These are phyloP conservation scores for Collybiopsis luxurians DNA, from an alignment of 768 basidiomycete species.

Conservation along the genomic window DNA sequence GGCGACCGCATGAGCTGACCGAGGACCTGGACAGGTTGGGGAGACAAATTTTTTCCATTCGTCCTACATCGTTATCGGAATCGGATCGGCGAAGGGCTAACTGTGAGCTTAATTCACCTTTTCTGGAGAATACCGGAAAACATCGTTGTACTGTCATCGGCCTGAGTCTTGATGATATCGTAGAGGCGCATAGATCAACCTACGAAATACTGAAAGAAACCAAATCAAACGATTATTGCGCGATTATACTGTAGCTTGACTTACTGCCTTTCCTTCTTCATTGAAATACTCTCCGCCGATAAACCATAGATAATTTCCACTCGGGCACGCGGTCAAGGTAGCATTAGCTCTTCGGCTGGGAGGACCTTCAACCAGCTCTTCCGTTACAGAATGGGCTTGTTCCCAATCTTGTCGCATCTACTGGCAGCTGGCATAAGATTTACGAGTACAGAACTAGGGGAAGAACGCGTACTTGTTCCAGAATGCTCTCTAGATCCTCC, in stretches of 20 bases:
- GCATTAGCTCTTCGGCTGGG: conserved; percentile 84
- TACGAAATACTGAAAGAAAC: conserved; percentile 55
- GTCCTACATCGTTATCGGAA: conserved; percentile 53
- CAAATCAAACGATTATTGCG: background rate
- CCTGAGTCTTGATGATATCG: background rate
- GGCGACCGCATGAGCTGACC: conserved; percentile 83
- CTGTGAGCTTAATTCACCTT: conserved; percentile 45
- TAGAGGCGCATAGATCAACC: background rate
- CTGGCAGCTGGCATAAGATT: conserved; percentile 23
- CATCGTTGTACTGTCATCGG: conserved; percentile 60
- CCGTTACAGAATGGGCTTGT: conserved; percentile 74
- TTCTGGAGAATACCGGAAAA: conserved; percentile 83
- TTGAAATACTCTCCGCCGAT: conserved; percentile 88
- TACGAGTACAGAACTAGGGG: background rate
- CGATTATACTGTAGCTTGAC: conserved; percentile 13
- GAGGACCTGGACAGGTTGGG: conserved; percentile 81
- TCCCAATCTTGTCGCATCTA: conserved; percentile 87
- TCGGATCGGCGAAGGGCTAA: background rate
- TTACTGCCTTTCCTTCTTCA: conserved; percentile 78
- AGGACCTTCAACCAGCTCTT: conserved; percentile 80
- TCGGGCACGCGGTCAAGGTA: conserved; percentile 76
- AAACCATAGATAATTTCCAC: conserved; percentile 78
- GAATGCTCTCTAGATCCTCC: conserved; percentile 80
- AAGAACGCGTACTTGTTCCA: conserved; percentile 59
- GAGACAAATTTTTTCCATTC: conserved; percentile 90